A percentile compares a stretch with the other conserved stretches of the same genome.
Conservation (phyloP, 805 yeast species). For the Zygotorulaspora florentina region DNA sequence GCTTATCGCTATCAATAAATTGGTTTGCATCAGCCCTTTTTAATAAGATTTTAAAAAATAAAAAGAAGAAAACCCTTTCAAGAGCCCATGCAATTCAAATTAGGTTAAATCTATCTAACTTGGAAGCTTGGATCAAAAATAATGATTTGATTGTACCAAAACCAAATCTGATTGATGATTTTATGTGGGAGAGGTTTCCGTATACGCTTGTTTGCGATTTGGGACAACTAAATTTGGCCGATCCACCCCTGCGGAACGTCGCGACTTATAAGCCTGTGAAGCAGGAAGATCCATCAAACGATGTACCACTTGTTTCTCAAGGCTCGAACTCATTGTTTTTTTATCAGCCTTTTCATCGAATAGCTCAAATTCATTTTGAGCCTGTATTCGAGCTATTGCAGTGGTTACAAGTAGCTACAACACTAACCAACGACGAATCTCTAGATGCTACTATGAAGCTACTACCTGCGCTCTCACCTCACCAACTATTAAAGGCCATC, state of each 20-base stretch:
- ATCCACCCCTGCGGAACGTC: conserved; percentile 24
- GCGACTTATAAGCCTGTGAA: conserved; percentile 24
- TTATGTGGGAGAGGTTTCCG: conserved; percentile 38
- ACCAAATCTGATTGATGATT: conserved; percentile 37
- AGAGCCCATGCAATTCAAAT: conserved; percentile 87
- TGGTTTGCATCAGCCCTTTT: conserved; percentile 72
- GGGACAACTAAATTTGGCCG: conserved; percentile 24
- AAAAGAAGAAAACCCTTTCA: conserved; percentile 56
- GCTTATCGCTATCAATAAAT: conserved; percentile 70
- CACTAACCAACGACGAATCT: conserved; percentile 61
- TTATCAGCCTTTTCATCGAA: conserved; percentile 58
- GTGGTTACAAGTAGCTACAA: conserved; percentile 84
- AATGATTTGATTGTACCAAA: conserved; percentile 30
- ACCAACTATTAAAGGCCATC: conserved; percentile 64
- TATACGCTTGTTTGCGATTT: conserved; percentile 35
- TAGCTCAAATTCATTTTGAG: conserved; percentile 62
- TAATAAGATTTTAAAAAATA: conserved; percentile 63
- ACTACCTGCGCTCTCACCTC: conserved; percentile 56
- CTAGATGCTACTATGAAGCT: conserved; percentile 50
- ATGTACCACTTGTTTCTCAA: conserved; percentile 13
- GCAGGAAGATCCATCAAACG: conserved; percentile 3
- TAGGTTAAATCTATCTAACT: conserved; percentile 73
- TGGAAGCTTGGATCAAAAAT: conserved; percentile 89
- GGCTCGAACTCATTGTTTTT: conserved; percentile 49
- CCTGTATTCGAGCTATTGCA: conserved; percentile 79